Evolutionary conservation across 108 stramenopile genomes (phyloP), one percentile per base, ranked within the genome.

Genomic region (Fragilaria crotonensis): DNA sequence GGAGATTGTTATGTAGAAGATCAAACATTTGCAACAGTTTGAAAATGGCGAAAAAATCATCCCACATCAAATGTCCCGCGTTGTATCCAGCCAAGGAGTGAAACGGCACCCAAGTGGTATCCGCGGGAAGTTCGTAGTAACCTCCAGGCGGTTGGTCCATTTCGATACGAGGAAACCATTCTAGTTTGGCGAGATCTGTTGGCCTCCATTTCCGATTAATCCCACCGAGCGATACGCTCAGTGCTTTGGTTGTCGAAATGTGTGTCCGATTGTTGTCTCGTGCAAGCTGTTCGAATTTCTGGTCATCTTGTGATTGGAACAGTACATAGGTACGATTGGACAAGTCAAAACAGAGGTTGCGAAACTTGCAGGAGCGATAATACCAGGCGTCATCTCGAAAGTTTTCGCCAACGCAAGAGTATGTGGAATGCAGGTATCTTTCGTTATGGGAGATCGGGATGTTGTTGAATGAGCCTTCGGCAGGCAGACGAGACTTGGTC

Each of bases 11-110:
- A 17, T 70, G 60, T 17, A 52, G 22, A 25, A 76, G 55, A 9
- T 54, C 60, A 66, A 75, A 84, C 25, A 71, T 68, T 18, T 59
- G 61, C 32, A 76, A 25, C 2, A 84, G 53, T 20, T 63, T 79
- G 51, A 50, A 79, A 21, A 79, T 51, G 18, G 78, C 63, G 23
- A 84, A 52, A 32, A 78, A 78, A 52, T 83, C 76, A 47, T 83
- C 81, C 73, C 76, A 83, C 2, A 83, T 67, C 50, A 75, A 62
- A 61, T 79, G 78, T 41, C 78, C 78, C 3, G 59, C 55, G 60
- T 79, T 84, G 41, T 61, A 71, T 4, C 67, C 76, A 0, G 77
- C 75, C 44, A 84, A 53, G 32, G 72, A 70, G 58, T 84, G 83
- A 70, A 75, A 79, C 30, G 79, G 79, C 18, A 80, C 58, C 61